Base-by-base conservation (phyloP, 192 early-diverging fungal genomes). In the Backusella tuberculispora region DNA sequence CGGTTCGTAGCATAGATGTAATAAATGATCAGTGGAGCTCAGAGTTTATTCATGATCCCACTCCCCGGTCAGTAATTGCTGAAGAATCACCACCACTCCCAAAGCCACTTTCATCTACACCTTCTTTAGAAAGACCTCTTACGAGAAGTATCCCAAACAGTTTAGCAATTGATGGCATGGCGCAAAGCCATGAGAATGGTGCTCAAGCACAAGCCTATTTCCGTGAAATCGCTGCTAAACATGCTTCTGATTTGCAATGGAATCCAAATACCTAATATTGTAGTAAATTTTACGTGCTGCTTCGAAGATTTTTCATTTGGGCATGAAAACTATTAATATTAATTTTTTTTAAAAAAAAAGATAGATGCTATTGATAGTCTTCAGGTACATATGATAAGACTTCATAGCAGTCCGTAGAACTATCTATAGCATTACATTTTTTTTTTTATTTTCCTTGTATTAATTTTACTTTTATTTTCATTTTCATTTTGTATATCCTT, bases 171-270 rank as follows among this genome's bases (percentile, higher is more conserved):
- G 75, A 76, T 64, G 69, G 75, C 2, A 63, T 70, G 68, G 56
- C 75, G 5, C 48, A 71, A 1, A 63, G 66, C 46, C 26, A 70
- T 37, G 42, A 44, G 13, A 63, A 63, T 63, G 75, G 75, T 37
- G 56, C 75, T 15, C 75, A 76, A 34, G 75, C 69, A 38, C 75
- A 76, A 65, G 68, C 68, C 29, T 76, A 76, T 42, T 76, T 76
- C 42, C 50, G 50, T 41, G 60, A 65, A 15, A 45, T 76, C 17
- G 69, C 53, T 48, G 75, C 74, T 53, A 42, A 69, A 44, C 42
- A 69, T 47, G 68, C 68, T 29, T 29, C 42, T 46, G 68, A 69
- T 69, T 24, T 46, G 38, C 44, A 69, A 45, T 69, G 68, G 68
- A 69, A 47, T 17, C 43, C 68, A 26, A 69, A 69, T 3, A 21